phyloP scores from a whole-genome alignment of 495 filamentous ascomycete species.

The Mytilinidion resinicola region DNA sequence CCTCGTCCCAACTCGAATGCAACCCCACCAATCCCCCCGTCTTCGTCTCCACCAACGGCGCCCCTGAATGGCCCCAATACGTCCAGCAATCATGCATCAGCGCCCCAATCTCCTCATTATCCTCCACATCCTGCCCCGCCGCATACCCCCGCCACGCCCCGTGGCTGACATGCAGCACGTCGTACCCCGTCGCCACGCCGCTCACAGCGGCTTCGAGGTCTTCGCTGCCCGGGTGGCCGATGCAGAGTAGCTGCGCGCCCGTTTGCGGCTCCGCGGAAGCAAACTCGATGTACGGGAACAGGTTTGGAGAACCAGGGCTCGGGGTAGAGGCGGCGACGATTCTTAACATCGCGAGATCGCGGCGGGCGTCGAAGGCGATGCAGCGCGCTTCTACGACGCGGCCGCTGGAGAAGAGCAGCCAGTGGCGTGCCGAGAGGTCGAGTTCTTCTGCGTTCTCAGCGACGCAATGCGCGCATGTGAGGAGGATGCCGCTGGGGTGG shows the following conservation, averaged over 20 bases:
- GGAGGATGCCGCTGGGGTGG: conserved; percentile 35
- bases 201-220: conserved; percentile 37
- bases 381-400: conserved; percentile 35
- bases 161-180: conserved; percentile 38
- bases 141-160: conserved; percentile 38
- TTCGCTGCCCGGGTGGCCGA: conserved; percentile 44
- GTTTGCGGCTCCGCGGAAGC: neutral
- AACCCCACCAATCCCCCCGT: conserved; percentile 38
- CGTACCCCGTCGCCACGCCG: conserved; percentile 36
- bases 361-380: conserved; percentile 34
- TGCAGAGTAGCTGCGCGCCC: conserved; percentile 27
- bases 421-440: conserved; percentile 24
- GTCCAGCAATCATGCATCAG: conserved; percentile 49
- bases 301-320: neutral
- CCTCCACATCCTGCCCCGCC: conserved; percentile 36
- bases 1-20: conserved; percentile 45
- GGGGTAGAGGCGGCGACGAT: conserved; percentile 29
- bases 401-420: conserved; percentile 39
- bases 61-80: conserved; percentile 50
- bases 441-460: conserved; percentile 33
- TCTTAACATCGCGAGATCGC: conserved; percentile 41
- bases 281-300: conserved; percentile 18
- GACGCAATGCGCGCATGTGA: conserved; percentile 46
- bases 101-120: conserved; percentile 46
- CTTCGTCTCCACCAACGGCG: conserved; percentile 35